A percentile compares a stretch with the other conserved stretches of the same genome.
phyloP scores from a whole-genome alignment of 2,329 filamentous ascomycete species.

The Exophiala mesophila region DNA sequence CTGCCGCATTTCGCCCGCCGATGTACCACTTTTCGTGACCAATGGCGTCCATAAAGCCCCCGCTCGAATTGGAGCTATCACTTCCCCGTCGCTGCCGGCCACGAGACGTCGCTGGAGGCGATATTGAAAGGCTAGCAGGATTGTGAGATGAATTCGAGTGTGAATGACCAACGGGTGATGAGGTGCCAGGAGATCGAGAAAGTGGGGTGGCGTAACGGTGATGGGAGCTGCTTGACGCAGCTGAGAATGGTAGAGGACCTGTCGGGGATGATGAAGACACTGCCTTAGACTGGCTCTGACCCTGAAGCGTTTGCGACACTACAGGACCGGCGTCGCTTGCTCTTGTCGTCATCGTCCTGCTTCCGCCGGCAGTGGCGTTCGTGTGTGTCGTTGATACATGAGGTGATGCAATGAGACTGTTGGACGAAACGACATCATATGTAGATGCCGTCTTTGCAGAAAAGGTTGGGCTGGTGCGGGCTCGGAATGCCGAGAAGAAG shows the following conservation, averaged over 20 bases:
- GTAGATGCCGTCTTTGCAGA: conserved; percentile 49
- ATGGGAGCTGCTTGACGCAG: conserved; percentile 8
- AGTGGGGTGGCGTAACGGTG: conserved; percentile 22
- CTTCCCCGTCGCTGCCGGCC: conserved; percentile 43
- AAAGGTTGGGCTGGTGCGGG: conserved; percentile 51
- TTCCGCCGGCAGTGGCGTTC: conserved; percentile 37
- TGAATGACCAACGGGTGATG: conserved; percentile 18
- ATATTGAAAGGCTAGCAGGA: conserved; percentile 35
- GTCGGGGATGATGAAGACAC: conserved; percentile 29
- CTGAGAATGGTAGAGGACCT: conserved; percentile 20
- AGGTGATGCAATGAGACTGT: conserved; percentile 33
- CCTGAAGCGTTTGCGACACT: conserved; percentile 12
- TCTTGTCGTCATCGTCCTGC: conserved; percentile 47
- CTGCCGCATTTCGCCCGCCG: conserved; percentile 42
- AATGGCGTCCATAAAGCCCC: conserved; percentile 44
- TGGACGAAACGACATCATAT: conserved; percentile 29
- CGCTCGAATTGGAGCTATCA: conserved; percentile 43
- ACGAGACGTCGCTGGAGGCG: conserved; percentile 29
- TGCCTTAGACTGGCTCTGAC: conserved; percentile 37
- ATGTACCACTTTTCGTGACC: conserved; percentile 50
- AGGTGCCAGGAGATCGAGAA: conserved; percentile 22
- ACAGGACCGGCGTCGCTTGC: conserved; percentile 28
- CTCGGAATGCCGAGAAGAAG: conserved; percentile 63
- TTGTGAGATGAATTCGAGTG: conserved; percentile 18
- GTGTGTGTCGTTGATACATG: conserved; percentile 34